Evolutionary conservation across 2,329 filamentous ascomycete genomes (phyloP), one percentile per base, ranked within the genome.

Genomic region (Verruconis gallopava): DNA sequence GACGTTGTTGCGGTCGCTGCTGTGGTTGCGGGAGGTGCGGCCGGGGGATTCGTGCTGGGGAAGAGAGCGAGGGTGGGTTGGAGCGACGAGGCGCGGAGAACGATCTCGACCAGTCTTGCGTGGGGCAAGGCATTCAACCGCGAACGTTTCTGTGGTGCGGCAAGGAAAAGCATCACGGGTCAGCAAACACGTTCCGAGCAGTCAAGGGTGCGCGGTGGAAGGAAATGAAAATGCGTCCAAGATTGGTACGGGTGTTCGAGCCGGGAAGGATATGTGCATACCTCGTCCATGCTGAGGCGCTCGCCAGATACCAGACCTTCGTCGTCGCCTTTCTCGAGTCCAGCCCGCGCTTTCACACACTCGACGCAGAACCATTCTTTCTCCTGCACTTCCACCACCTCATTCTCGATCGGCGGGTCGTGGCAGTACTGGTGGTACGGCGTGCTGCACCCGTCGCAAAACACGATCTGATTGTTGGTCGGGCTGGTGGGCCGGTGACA

Each of bases 391-490:
- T 69, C 69, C 37, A 88, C 72, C 15, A 81, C 74, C 14, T 79
- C 73, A 47, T 79, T 73, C n/a, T 72, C 69, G 46, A 93, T 83
- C 5, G 72, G 71, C 1, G 84, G 84, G 45, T 82, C 72, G 57
- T 93, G 84, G 53, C 85, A 93, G 52, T 76, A 75, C 56, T 86
- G 82, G 59, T 93, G 85, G 73, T 85, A 93, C 33, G 78, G 75
- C 21, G 70, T 68, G 55, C 85, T 83, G 64, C 85, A 93, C 13
- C 77, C 77, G 59, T 89, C 82, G 62, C 85, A 93, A 58, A 88
- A 85, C 2, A 91, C 83, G 55, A 93, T 88, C 61, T 79, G 74
- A 61, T 91, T 91, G 50, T 66, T 75, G n/a, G 67, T 58, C 3
- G 81, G 79, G 52, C 80, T 84, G 49, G 81, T 73, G 6, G 81